Evolutionary conservation across 148 eudicot genomes (phyloP), one percentile per base, ranked within the genome.

Genomic region (Euryodendron excelsum): DNA sequence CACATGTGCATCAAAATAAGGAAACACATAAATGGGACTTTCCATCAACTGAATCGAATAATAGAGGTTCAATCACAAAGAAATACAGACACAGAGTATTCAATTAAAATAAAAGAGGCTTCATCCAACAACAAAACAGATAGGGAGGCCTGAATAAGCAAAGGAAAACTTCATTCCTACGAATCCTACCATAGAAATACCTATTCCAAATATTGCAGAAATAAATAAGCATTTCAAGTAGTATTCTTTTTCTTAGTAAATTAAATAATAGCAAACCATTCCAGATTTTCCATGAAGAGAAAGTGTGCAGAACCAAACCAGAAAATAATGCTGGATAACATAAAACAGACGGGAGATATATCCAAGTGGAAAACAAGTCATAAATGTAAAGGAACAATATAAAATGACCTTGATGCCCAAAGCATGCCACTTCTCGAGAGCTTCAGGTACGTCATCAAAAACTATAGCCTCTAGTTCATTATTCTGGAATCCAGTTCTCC

Each of bases 351-450:
- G 10, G 41, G 61, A 30, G 30, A 18, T 60, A 31, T 18, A 52
- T 31, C 60, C 39, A 50, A 72, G 25, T 3, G 73, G 63, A 55
- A 72, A 11, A 33, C 33, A 44, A 75, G 34, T 45, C 44, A 69
- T 1, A 70, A 4, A 34, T 5, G 45, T 21, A 25, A 63, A 52
- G 53, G 30, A 59, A 39, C 17, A 3, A 64, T 75, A 80, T n/a
- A 39, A 73, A 73, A 79, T 56, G 58, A 93, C 99, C 86, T 90
- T 96, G 17, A 85, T 86, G 78, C 98, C 99, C 61, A 86, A 83
- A 69, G 91, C 78, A 86, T 91, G 92, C 99, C 99, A 96, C 80
- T 88, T 90, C 80, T 89, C 97, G 52, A 96, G 89, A 78, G 98
- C 94, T 67, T 76, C 87, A 48, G 98, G 99, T 23, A 96, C 98